These are phyloP conservation scores for Kregervanrija delftensis DNA, from an alignment of 805 yeast genomes.

Conservation along the genomic window DNA sequence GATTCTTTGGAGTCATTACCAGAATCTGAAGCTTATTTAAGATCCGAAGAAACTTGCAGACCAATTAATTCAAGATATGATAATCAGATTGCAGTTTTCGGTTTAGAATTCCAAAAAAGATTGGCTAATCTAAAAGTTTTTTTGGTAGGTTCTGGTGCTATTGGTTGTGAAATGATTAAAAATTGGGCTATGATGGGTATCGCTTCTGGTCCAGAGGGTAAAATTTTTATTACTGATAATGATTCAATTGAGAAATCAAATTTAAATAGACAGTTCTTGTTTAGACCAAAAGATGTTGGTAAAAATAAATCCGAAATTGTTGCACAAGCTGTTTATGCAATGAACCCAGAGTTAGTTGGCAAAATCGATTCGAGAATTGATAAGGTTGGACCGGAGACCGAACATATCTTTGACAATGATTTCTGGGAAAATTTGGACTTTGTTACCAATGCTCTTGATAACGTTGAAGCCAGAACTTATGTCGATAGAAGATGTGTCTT, in stretches of 20 bases:
- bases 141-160: slow-evolving; percentile 96
- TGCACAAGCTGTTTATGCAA: slow-evolving; percentile 69
- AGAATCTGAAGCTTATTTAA: slow-evolving; percentile 42
- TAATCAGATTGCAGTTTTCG: slow-evolving; percentile 92
- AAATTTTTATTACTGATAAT: slow-evolving; percentile 81
- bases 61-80: slow-evolving; percentile 85
- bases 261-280: slow-evolving; percentile 91
- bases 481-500: slow-evolving; percentile 96
- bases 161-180: slow-evolving; percentile 97
- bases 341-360: slow-evolving; percentile 80
- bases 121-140: slow-evolving; percentile 77
- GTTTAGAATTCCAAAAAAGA: slow-evolving; percentile 64
- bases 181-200: slow-evolving; percentile 97
- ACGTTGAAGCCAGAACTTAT: slow-evolving; percentile 95
- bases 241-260: slow-evolving; percentile 95
- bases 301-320: slow-evolving; percentile 86
- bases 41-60: slow-evolving; percentile 65
- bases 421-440: slow-evolving; percentile 84
- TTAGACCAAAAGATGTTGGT: slow-evolving; percentile 93
- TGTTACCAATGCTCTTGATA: slow-evolving; percentile 95
- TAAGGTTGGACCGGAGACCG: slow-evolving; percentile 92
- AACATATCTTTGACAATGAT: slow-evolving; percentile 70
- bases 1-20: slow-evolving; percentile 94
- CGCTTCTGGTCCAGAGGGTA: slow-evolving; percentile 87
- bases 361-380: slow-evolving; percentile 73